A percentile compares a stretch with the other conserved stretches of the same genome.
phyloP scores from a whole-genome alignment of 495 filamentous ascomycete genomes.

The Beverwykella pulmonaria region DNA sequence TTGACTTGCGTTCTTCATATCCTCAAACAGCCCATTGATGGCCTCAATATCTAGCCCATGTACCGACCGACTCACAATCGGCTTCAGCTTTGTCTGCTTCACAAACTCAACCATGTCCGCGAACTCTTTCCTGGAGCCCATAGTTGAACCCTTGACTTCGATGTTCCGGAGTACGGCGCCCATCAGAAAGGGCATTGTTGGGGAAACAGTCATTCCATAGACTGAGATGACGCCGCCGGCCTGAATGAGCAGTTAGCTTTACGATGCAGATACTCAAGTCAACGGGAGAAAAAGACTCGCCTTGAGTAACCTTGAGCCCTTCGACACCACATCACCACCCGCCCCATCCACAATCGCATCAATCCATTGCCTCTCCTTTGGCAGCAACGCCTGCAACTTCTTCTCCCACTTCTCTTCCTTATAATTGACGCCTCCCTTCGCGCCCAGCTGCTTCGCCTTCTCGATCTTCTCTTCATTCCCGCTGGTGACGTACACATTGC shows the following conservation, averaged over 20 bases:
- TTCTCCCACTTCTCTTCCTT: constrained; percentile 51
- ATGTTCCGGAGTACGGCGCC: constrained; percentile 49
- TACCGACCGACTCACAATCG: constrained; percentile 44
- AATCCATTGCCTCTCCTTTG: constrained; percentile 40
- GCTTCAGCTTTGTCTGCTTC: constrained; percentile 42
- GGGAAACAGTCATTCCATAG: constrained; percentile 49
- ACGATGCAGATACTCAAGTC: background rate
- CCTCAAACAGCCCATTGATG: constrained; percentile 49
- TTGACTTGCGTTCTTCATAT: constrained; percentile 49
- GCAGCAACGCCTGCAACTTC: constrained; percentile 43
- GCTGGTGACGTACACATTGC: constrained; percentile 48
- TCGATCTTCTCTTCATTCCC: constrained; percentile 48
- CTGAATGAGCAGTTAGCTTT: constrained; percentile 25
- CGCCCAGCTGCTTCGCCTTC: constrained; percentile 47
- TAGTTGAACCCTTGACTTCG: constrained; percentile 49
- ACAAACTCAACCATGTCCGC: constrained; percentile 51
- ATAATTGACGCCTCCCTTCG: constrained; percentile 47
- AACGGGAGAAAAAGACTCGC: constrained; percentile 21
- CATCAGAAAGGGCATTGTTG: constrained; percentile 49
- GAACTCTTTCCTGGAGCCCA: constrained; percentile 52
- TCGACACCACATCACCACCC: constrained; percentile 47
- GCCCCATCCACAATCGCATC: constrained; percentile 52
- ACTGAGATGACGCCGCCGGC: constrained; percentile 46
- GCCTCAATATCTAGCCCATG: constrained; percentile 43
- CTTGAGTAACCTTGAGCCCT: constrained; percentile 45